Percentiles rank a stretch among this genome's conserved stretches.
These are phyloP conservation scores for Melastoma candidum DNA, from an alignment of 441 rosid genomes.

Conservation along the genomic window DNA sequence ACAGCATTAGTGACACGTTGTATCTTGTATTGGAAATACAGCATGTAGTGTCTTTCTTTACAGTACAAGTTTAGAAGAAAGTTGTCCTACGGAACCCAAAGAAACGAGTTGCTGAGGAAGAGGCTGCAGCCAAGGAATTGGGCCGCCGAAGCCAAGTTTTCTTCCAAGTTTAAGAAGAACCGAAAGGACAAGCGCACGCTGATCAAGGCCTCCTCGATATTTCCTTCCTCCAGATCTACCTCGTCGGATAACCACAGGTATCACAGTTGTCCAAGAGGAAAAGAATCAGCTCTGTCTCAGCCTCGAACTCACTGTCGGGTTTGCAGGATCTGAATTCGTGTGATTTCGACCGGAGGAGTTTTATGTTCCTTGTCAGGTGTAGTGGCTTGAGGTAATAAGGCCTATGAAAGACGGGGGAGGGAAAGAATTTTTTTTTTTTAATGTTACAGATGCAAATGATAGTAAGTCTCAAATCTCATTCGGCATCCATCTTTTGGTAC, in stretches of 20 bases:
- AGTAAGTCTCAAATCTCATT: too few relatives aligned
- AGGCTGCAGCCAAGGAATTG: slow-evolving; percentile 49
- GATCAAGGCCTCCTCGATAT: slow-evolving; percentile 59
- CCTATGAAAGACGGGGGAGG: too few relatives aligned
- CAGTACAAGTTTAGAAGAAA: background rate
- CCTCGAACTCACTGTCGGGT: slow-evolving; percentile 46
- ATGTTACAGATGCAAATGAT: too few relatives aligned
- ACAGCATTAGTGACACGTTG: too few relatives aligned
- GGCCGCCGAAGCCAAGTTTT: slow-evolving; percentile 60
- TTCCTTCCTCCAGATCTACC: slow-evolving; percentile 35
- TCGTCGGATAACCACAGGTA: slow-evolving; percentile 35
- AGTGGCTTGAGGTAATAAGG: too few relatives aligned
- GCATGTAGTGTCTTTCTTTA: background rate
- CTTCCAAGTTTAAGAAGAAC: slow-evolving; percentile 62
- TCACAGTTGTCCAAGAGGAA: slow-evolving; percentile 75
- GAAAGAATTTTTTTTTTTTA: too few relatives aligned
- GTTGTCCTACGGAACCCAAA: slow-evolving; percentile 40
- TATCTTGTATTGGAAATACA: background rate
- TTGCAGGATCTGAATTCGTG: too few relatives aligned
- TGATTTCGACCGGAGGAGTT: too few relatives aligned
- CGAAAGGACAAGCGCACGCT: slow-evolving; percentile 63
- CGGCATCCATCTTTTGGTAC: too few relatives aligned
- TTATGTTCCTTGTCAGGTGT: too few relatives aligned
- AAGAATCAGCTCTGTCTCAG: slow-evolving; percentile 55
- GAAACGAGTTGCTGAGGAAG: slow-evolving; percentile 82